Conservation (phyloP, 495 filamentous ascomycete species). For the Penicillium canariense region DNA sequence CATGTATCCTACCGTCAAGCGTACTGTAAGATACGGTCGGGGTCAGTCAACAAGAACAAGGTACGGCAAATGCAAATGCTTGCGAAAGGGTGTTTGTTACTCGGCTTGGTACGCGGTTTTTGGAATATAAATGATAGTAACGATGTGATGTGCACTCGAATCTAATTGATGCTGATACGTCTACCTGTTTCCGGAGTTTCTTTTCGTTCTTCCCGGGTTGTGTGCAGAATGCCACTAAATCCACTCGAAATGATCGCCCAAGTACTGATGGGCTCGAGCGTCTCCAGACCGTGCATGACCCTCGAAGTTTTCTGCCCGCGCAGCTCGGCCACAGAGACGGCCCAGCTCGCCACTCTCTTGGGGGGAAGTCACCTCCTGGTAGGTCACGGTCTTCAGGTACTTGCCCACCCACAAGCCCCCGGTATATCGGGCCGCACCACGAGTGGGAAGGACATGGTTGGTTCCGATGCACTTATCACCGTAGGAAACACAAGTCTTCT, state of each 20-base stretch:
- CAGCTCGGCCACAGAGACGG: constrained; percentile 47
- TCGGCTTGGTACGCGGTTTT: neutral
- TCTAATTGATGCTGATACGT: neutral
- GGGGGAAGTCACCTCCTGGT: constrained; percentile 47
- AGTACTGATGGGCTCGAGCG: constrained; percentile 41
- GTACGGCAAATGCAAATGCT: too few species aligned
- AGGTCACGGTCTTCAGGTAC: constrained; percentile 50
- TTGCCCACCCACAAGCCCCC: constrained; percentile 55
- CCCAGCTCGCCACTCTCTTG: constrained; percentile 50
- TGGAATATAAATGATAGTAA: too few species aligned
- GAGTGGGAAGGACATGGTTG: constrained; percentile 53
- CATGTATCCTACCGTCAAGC: too few species aligned
- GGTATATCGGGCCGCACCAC: constrained; percentile 46
- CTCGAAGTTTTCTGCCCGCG: constrained; percentile 54
- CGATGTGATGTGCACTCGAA: too few species aligned
- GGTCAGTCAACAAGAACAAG: too few species aligned
- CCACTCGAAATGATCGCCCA: constrained; percentile 44
- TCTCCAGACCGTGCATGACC: constrained; percentile 53
- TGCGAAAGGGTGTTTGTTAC: too few species aligned
- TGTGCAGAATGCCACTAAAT: constrained; percentile 22
- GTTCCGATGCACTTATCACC: constrained; percentile 56
- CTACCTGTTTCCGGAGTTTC: neutral
- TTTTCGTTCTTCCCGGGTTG: neutral
- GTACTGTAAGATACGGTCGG: too few species aligned
- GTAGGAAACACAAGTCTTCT: constrained; percentile 53